Percentiles rank a stretch among this genome's conserved stretches.
Conservation (phyloP, 192 early-diverging fungal genomes). For the Geranomyces variabilis region DNA sequence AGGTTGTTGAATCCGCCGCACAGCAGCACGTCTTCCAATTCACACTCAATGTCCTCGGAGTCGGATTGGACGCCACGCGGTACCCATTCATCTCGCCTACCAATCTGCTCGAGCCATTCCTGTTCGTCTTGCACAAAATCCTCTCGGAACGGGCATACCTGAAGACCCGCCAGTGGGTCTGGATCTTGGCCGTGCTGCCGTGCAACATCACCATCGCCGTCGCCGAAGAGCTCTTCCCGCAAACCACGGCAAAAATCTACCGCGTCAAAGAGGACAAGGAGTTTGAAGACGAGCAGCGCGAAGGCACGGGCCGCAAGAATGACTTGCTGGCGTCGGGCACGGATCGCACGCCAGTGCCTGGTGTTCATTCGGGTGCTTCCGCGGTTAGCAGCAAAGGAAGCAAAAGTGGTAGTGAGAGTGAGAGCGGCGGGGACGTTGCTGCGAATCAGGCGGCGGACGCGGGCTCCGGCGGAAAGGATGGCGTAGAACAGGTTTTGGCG, state of each 20-base stretch:
- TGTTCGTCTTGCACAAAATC: constrained; percentile 2
- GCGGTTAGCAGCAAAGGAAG: too few relatives aligned
- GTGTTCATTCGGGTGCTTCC: not conserved
- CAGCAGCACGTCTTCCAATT: constrained; percentile 36
- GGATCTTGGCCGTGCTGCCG: constrained; percentile 20
- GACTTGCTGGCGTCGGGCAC: not conserved
- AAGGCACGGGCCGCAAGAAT: not conserved
- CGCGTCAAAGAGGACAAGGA: constrained; percentile 28
- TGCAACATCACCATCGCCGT: constrained; percentile 19
- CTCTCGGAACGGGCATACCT: constrained; percentile 25
- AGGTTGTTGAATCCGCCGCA: constrained; percentile 23
- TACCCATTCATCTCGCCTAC: constrained; percentile 34
- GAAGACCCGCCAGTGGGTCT: not conserved
- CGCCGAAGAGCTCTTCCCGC: constrained; percentile 14
- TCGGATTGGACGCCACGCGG: constrained; percentile 40
- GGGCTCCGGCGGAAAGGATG: not conserved
- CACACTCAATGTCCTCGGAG: constrained; percentile 34
- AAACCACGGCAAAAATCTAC: constrained; percentile 33
- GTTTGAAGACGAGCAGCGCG: constrained; percentile 36
- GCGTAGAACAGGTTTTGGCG: not conserved
- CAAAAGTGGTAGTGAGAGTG: not conserved
- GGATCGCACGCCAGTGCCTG: not conserved
- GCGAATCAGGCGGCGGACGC: not conserved
- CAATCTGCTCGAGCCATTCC: constrained; percentile 25
- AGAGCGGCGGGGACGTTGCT: not conserved